Conservation (phyloP, 2,329 filamentous ascomycete genomes). For the Botryotinia convoluta region DNA sequence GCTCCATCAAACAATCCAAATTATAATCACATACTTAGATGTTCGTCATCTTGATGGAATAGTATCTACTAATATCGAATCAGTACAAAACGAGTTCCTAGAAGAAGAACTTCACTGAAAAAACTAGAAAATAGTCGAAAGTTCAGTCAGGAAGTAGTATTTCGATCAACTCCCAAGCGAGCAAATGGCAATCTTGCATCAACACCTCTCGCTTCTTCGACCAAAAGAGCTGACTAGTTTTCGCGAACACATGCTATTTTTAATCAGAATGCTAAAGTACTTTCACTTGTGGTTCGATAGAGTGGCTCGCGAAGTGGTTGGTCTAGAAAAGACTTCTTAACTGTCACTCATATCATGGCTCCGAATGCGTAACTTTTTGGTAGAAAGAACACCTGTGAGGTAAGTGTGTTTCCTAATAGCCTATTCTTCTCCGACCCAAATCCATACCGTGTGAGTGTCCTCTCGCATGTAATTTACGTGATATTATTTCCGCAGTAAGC, state of each 20-base stretch:
- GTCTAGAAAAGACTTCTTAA: background rate
- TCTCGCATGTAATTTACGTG: background rate
- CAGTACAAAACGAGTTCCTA: background rate
- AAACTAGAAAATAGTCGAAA: background rate
- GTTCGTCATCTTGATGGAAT: background rate
- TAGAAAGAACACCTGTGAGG: background rate
- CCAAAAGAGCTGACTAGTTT: background rate
- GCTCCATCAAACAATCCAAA: background rate
- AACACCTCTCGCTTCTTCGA: background rate
- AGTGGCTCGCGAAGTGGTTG: background rate
- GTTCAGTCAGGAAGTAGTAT: fast-evolving
- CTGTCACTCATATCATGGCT: background rate
- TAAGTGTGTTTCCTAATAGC: background rate
- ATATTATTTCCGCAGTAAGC: background rate
- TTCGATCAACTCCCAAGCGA: background rate
- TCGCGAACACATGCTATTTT: background rate
- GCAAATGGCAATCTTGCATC: background rate
- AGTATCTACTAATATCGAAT: background rate
- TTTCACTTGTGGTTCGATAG: background rate
- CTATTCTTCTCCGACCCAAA: background rate
- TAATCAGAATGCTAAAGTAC: background rate
- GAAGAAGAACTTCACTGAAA: background rate
- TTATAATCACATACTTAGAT: background rate
- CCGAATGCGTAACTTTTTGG: background rate
- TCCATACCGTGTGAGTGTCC: background rate